Base-by-base conservation (phyloP, 352 stramenopile genomes). In the Salisapilia sapeloensis region DNA sequence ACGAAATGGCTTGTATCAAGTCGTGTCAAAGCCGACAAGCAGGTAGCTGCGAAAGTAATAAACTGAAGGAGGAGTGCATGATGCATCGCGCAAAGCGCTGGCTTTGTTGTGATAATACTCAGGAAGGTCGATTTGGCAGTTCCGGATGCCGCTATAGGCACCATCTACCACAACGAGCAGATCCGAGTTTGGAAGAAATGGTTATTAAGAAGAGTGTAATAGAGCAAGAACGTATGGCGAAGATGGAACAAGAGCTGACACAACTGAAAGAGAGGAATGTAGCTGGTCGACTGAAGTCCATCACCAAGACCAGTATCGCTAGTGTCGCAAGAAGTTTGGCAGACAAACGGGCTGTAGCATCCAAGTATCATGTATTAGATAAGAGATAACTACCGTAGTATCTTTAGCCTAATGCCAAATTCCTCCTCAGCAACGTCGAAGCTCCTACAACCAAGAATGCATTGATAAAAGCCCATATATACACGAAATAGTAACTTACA, bases 71-170 rank as follows among this genome's bases (percentile, higher is more conserved):
- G 2, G 50, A 33, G 8, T 86, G 71, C 30, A 84, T 84, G 65
- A 49, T 84, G 39, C 71, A 86, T 22, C 67, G 71, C 6, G 50
- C 64, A 0, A 66, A 59, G 24, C 50, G 71, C 4, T 86, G 71
- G 71, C 44, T 83, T 0, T 86, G 71, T 23, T 86, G 67, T 31
- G 67, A 86, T 28, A 45, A 69, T 26, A 86, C 64, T 0, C 54
- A 81, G 0, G 64, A 84, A 58, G 71, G 66, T 6, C 35, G 60
- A 0, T 74, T 76, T 20, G 71, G 64, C 3, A 77, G 53, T 27
- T 78, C 56, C 12, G 71, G 71, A 0, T 86, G 67, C 33, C 38
- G 49, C 3, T 41, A 48, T 8, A 45, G 71, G 2, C 79, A 71
- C 16, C 71, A 86, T 42, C 26, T 86, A n/a, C 52, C 71, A 7